phyloP scores from a whole-genome alignment of 1,139 yeast species.

The Candida sp. region DNA sequence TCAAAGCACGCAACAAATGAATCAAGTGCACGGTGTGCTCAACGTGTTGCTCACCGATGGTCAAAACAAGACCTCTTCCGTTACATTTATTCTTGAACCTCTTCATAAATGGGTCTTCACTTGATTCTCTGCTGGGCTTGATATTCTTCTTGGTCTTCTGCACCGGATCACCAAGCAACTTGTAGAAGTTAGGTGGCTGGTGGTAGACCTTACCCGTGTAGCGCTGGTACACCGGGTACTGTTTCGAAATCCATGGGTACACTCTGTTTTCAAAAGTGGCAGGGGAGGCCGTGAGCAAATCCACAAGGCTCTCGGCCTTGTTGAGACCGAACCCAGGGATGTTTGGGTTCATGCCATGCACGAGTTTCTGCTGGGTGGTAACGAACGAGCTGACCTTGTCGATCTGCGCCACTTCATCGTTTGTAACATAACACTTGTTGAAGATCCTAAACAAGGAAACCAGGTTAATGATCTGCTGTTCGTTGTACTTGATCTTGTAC shows the following conservation, averaged over 20 bases:
- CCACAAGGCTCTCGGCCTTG: constrained; percentile 15
- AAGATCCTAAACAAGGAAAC: constrained; percentile 47
- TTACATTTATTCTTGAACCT: constrained; percentile 23
- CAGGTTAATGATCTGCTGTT: constrained; percentile 42
- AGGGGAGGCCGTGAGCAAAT: constrained; percentile 16
- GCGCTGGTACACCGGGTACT: constrained; percentile 46
- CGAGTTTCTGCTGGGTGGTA: constrained; percentile 13
- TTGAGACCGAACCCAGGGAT: constrained; percentile 9
- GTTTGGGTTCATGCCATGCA: constrained; percentile 1
- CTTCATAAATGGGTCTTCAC: constrained; percentile 24
- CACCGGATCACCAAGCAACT: constrained; percentile 16
- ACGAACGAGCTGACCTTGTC: constrained; percentile 14
- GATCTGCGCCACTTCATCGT: constrained; percentile 19
- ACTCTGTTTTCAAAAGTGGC: constrained; percentile 39
- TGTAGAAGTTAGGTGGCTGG: constrained; percentile 41
- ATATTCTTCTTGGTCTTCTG: constrained; percentile 12
- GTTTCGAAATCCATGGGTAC: constrained; percentile 50
- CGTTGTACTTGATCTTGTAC: constrained; percentile 15
- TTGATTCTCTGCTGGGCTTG: constrained; percentile 10
- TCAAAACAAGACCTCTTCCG: constrained; percentile 44
- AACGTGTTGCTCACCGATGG: constrained; percentile 36
- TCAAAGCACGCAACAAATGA: constrained; percentile 30
- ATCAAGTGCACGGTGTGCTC: constrained; percentile 31
- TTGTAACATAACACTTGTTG: constrained; percentile 45
- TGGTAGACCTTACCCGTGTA: constrained; percentile 46